A percentile compares a stretch with the other conserved stretches of the same genome.
phyloP scores from a whole-genome alignment of 1,139 yeast genomes.

The Kodamaea derodonti region DNA sequence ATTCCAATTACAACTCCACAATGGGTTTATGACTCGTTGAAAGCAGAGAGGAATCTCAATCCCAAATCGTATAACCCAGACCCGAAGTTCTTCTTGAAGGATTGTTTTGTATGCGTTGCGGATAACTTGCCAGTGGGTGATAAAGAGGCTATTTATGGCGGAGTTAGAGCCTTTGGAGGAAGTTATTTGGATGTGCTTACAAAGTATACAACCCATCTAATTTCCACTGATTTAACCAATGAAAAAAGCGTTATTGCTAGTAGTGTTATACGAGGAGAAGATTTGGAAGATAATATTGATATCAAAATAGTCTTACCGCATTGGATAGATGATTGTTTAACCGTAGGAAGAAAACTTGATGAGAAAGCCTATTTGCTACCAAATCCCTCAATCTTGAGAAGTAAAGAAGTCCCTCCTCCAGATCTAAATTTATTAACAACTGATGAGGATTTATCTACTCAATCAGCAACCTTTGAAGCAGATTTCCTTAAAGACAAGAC shows the following conservation, averaged over 20 bases:
- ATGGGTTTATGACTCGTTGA: conserved; percentile 59
- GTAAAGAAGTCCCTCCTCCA: conserved; percentile 11
- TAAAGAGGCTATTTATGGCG: conserved; percentile 61
- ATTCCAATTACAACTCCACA: conserved; percentile 65
- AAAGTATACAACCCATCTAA: conserved; percentile 71
- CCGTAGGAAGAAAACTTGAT: conserved; percentile 45
- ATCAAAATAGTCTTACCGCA: conserved; percentile 69
- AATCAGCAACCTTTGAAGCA: conserved; percentile 9
- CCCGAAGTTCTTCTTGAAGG: conserved; percentile 59
- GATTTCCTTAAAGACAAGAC: conserved; percentile 22
- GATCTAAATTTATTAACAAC: conserved; percentile 10
- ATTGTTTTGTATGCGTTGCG: conserved; percentile 56
- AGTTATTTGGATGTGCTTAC: conserved; percentile 61
- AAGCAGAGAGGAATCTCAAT: conserved; percentile 43
- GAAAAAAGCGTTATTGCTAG: conserved; percentile 44
- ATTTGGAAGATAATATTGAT: conserved; percentile 27
- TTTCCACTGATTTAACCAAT: conserved; percentile 54
- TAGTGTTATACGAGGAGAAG: conserved; percentile 32
- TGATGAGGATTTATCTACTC: conserved; percentile 11
- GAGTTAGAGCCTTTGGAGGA: conserved; percentile 74
- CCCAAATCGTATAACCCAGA: conserved; percentile 63
- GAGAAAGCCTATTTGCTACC: conserved; percentile 52
- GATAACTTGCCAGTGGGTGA: conserved; percentile 59
- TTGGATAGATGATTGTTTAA: conserved; percentile 74
- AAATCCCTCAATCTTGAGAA: conserved; percentile 18